Conservation (phyloP, 2,329 filamentous ascomycete genomes). For the Neodidymelliopsis sp. region DNA sequence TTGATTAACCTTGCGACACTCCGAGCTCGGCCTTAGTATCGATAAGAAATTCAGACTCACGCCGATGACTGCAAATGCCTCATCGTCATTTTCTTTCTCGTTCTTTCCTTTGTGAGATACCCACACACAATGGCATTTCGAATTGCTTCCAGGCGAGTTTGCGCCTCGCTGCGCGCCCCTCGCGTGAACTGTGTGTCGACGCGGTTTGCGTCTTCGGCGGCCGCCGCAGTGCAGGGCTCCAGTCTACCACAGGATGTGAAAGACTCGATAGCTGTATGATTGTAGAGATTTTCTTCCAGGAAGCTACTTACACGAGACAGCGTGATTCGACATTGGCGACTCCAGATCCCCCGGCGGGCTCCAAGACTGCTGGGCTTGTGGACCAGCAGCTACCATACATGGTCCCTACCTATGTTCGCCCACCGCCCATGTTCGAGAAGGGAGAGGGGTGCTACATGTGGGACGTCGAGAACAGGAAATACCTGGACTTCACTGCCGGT, state of each 20-base stretch:
- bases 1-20: constrained; percentile 1
- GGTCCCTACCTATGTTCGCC: constrained; percentile 94
- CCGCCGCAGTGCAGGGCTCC: constrained; percentile 48
- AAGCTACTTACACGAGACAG: constrained; percentile 29
- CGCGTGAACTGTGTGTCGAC: constrained; percentile 28
- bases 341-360: constrained; percentile 76
- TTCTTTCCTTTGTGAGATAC: constrained; percentile 15
- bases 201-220: constrained; percentile 52
- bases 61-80: constrained; percentile 22
- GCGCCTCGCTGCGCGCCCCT: constrained; percentile 36
- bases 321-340: constrained; percentile 61
- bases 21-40: constrained; percentile 31
- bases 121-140: constrained; percentile 42
- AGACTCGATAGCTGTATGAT: constrained; percentile 49
- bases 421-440: constrained; percentile 86
- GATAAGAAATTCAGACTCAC: constrained; percentile 26
- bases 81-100: constrained; percentile 8
- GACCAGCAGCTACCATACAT: constrained; percentile 83
- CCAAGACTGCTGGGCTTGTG: constrained; percentile 76
- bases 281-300: no score
- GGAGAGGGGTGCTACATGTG: constrained; percentile 88
- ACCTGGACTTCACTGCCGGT: constrained; percentile 93
- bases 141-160: constrained; percentile 36
- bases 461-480: constrained; percentile 87
- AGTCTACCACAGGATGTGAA: constrained; percentile 52